Percentiles rank a stretch among this genome's conserved stretches.
Evolutionary conservation across 139 green algal genomes (phyloP).

Genomic region (Mychonastes homosphaera): DNA sequence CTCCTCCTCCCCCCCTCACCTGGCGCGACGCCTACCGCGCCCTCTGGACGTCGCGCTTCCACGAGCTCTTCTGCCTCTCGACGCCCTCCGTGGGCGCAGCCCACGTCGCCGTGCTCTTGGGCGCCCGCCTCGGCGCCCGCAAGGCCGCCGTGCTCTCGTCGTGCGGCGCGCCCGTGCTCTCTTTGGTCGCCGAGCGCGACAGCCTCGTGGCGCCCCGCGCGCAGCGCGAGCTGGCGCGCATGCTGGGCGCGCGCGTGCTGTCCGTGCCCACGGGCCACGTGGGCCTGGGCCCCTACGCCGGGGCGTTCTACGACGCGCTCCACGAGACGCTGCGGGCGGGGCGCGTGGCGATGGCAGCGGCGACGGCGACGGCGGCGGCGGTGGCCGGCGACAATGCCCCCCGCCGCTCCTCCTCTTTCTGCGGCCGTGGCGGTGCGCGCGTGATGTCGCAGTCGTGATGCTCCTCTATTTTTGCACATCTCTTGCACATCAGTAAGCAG

Average conservation of each 20-base stretch:
- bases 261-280: constrained; percentile 10
- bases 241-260: constrained; percentile 4
- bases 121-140: constrained; percentile 3
- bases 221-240: constrained; percentile 15
- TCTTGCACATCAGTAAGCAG: too few species aligned
- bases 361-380: too few species aligned
- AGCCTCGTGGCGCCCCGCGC: constrained; percentile 8
- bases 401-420: too few species aligned
- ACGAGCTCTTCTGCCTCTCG: constrained; percentile 1
- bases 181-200: constrained; percentile 8
- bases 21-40: constrained; percentile 8
- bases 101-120: constrained; percentile 4
- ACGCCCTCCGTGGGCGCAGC: constrained; percentile 5
- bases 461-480: too few species aligned
- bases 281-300: too few species aligned
- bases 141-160: constrained; percentile 9
- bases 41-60: constrained; percentile 8
- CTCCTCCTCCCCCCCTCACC: background rate
- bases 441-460: too few species aligned
- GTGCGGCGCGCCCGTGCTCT: constrained; percentile 6
- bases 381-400: too few species aligned
- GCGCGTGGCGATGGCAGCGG: too few species aligned
- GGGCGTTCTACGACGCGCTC: too few species aligned
- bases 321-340: too few species aligned
- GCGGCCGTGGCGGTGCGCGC: too few species aligned